Percentiles rank a stretch among this genome's conserved stretches.
These are phyloP conservation scores for Viola odorata DNA, from an alignment of 345 rosid genomes.

Conservation along the genomic window DNA sequence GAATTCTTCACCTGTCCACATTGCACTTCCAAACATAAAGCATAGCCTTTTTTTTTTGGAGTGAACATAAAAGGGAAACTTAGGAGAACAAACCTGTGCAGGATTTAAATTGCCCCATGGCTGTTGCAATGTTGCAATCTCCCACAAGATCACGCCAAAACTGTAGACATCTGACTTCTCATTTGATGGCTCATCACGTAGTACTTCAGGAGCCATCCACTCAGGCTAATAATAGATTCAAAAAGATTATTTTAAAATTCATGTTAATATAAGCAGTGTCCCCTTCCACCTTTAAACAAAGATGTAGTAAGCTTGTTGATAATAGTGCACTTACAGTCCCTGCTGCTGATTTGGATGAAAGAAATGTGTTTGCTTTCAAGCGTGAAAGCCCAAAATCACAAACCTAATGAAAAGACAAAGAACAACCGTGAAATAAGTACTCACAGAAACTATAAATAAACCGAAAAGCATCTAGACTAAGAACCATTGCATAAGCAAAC, in stretches of 20 bases:
- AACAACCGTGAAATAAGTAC: not conserved
- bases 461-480: not conserved
- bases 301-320: not conserved
- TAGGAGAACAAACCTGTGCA: conserved; percentile 68
- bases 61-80: not conserved
- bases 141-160: conserved; percentile 97
- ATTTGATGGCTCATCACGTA: conserved; percentile 93
- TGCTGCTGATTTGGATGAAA: conserved; percentile 98
- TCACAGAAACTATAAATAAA: not conserved
- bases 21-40: conserved; percentile 1
- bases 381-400: conserved; percentile 99
- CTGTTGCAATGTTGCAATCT: conserved; percentile 88
- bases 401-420: conserved; percentile 45
- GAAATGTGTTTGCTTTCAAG: conserved; percentile 87
- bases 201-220: conserved; percentile 99
- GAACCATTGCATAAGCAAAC: not conserved
- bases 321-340: conserved; percentile 81
- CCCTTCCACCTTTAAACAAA: conserved; percentile 8
- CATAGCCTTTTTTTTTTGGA: too few relatives aligned
- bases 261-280: not conserved
- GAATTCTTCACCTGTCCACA: not conserved
- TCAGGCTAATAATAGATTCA: conserved; percentile 66
- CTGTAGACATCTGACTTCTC: conserved; percentile 95
- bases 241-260: conserved; percentile 11
- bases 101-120: conserved; percentile 96